Evolutionary conservation across 2,329 filamentous ascomycete species (phyloP), one percentile per base, ranked within the genome.

Genomic region (Aspergillus alliaceus): DNA sequence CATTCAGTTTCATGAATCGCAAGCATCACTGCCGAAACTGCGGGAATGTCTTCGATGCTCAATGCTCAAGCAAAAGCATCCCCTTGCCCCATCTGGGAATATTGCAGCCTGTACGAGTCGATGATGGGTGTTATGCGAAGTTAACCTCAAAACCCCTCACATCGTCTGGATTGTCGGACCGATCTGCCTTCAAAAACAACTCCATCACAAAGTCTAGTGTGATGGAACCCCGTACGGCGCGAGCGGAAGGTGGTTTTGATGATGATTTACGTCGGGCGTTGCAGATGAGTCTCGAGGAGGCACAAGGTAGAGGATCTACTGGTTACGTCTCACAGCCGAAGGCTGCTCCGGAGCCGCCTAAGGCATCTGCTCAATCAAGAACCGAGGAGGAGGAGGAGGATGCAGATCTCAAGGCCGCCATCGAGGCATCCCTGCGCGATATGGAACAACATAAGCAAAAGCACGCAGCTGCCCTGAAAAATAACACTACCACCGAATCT

Each of bases 1-100:
- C 91, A 18, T 99, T 99, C 69, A 97, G 91, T 48, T 97, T 99
- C 71, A 99, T 93, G 55, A 99, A 99, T 74, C 88, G 95, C 69
- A 99, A 98, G 73, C 95, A 99, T 72, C 95, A 99, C 74, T 99
- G 95, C 70, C 88, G 95, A 64, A 99, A 99, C 74, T 99, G 95
- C 70, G 95, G 95, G 51, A 96, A 95, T 75, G 95, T 96, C 68
- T 99, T 99, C 73, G 96, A 96, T 71, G 91, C 93, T 63, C 88
- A 95, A 67, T 99, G 95, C 72, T 98, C 93, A 14, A 88, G 86
- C 79, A 98, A 98, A 78, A 86, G 84, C 22, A 83, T 96, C 39
- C 89, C 95, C 5, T 80, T 99, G 15, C 93, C 95, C 14, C 95
- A 98, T 72, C 84, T 99, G 14, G 95, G 95, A 59, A 98, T 99